phyloP scores from a whole-genome alignment of 352 stramenopile genomes.

The Pythium utonaiense region DNA sequence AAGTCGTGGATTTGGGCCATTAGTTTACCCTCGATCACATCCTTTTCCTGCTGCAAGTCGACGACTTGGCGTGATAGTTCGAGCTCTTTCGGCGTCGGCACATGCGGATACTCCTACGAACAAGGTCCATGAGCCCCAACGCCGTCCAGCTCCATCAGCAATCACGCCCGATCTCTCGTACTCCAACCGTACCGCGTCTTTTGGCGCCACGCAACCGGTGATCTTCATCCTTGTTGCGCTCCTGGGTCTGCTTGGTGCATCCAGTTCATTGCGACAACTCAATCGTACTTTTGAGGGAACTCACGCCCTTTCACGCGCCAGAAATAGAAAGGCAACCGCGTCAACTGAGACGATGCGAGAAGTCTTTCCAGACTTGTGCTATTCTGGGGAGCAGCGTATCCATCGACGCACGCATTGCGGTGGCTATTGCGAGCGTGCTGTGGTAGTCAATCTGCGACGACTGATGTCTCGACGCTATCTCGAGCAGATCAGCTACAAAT shows the following conservation, averaged over 20 bases:
- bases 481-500: background rate
- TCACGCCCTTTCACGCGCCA: background rate
- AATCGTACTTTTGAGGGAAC: conserved; percentile 1
- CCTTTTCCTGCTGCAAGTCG: conserved; percentile 62
- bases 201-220: conserved; percentile 21
- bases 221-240: conserved; percentile 5
- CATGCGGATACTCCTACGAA: conserved; percentile 55
- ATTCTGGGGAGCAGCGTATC: too few species aligned
- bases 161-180: too few species aligned
- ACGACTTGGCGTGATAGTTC: conserved; percentile 66
- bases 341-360: background rate
- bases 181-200: conserved; percentile 33
- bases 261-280: background rate
- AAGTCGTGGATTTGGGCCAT: conserved; percentile 62
- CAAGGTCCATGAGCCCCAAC: too few species aligned
- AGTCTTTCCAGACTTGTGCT: background rate
- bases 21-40: conserved; percentile 54
- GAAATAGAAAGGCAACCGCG: conserved; percentile 1
- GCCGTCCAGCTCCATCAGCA: too few species aligned
- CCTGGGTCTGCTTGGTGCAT: background rate
- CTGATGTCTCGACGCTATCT: background rate
- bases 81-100: conserved; percentile 71
- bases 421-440: too few species aligned
- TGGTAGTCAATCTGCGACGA: too few species aligned
- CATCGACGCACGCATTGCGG: too few species aligned